Base-by-base conservation (phyloP, 192 early-diverging fungal species). In the Coemansia sp. region DNA sequence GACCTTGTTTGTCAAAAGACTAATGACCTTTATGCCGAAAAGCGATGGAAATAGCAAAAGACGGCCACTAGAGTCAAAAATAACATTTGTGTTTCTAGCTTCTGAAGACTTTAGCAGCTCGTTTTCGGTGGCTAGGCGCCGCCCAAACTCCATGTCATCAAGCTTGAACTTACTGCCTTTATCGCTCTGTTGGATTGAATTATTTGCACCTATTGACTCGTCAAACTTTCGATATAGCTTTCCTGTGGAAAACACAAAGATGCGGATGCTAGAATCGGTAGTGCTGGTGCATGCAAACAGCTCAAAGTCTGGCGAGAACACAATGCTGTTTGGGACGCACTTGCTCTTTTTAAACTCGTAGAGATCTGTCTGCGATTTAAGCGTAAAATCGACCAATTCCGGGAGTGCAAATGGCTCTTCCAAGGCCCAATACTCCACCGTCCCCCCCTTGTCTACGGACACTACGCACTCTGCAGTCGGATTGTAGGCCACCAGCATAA, bases 111-210 rank as follows among this genome's bases (percentile, higher is more conserved):
- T 93, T 52, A 90, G 86, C 44, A 98, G 74, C 73, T 98, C 94
- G 52, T 88, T 86, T 54, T 99, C 97, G 10, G 92, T 83, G 1
- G 95, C 95, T 50, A 97, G 63, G 41, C 97, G 84, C 63, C 95
- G 85, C 15, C 97, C 96, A 86, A 99, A 98, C 72, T 99, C 97
- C 96, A 99, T 99, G 64, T 94, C 94, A 76, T 99, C 97, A 45
- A 98, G 70, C 70, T 88, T 88, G 67, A 89, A 85, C 26, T 86
- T 74, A n/a, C 86, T 86, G 19, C 90, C 91, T 16, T 71, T 57
- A 41, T 71, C 78, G 56, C 56, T 69, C 32, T 49, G 61, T 43
- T 75, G 78, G 43, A 81, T 69, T n/a, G 63, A 54, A 12, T 65
- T 90, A 19, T 92, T 86, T 38, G 92, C 87, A 4, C 86, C 72